Conservation (phyloP, 1,284 basidiomycete genomes). For the Naganishia liquefaciens region DNA sequence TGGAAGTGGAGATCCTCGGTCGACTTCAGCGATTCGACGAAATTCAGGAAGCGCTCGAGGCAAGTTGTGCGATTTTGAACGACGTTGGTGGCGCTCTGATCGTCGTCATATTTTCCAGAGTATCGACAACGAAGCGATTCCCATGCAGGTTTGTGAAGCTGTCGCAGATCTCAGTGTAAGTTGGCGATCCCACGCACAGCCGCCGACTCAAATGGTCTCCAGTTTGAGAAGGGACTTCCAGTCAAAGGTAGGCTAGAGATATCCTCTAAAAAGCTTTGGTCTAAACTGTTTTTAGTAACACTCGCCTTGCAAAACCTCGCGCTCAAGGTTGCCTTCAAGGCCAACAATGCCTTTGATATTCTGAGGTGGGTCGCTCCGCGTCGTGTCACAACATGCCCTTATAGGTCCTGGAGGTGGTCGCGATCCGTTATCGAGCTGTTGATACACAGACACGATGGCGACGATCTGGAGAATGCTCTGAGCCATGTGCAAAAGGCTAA, state of each 20-base stretch:
- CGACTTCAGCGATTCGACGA: slow-evolving; percentile 4
- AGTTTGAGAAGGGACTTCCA: slow-evolving; percentile 15
- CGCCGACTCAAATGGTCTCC: background rate
- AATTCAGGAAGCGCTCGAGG: background rate
- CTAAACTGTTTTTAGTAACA: slow-evolving; percentile 4
- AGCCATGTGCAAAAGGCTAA: slow-evolving; percentile 1
- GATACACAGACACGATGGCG: slow-evolving; percentile 15
- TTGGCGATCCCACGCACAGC: background rate
- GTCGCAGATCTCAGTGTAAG: slow-evolving; percentile 18
- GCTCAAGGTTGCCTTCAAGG: slow-evolving; percentile 3
- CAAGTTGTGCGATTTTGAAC: background rate
- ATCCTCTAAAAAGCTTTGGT: no score
- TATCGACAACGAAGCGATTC: background rate
- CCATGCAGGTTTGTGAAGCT: slow-evolving; percentile 18
- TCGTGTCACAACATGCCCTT: background rate
- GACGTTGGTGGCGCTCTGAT: background rate
- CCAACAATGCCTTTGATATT: background rate
- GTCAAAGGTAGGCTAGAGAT: background rate
- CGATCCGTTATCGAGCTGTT: slow-evolving; percentile 22
- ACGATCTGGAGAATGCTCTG: slow-evolving; percentile 1
- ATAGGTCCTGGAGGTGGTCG: background rate
- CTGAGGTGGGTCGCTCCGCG: background rate
- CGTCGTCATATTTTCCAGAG: background rate
- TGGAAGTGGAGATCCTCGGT: slow-evolving; percentile 14
- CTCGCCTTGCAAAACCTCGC: slow-evolving; percentile 8